Base-by-base conservation (phyloP, 345 rosid genomes). In the Citrus cavaleriei region DNA sequence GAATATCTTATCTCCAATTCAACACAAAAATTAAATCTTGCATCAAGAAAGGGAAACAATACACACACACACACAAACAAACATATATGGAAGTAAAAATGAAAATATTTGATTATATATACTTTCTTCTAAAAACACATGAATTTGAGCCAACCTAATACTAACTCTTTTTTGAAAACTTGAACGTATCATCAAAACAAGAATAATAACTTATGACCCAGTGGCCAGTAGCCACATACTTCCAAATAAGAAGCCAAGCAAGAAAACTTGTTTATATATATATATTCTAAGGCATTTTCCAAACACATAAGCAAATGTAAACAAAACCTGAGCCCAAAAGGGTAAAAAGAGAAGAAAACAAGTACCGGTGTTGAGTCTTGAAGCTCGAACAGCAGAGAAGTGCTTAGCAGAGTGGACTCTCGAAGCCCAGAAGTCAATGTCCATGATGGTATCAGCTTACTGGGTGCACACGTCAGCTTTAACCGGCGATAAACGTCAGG, bases 381-480 rank as follows among this genome's bases (percentile, higher is more conserved):
- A 35, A 74, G 85, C 81, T 25, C 72, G 89, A 66, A 80, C 28
- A 64, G 74, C 72, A 72, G 88, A 81, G 78, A 82, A 30, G 69
- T 82, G 84, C 84, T 84, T 87, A 80, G 83, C 57, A 46, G 88
- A 81, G 82, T 60, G 82, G 46, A 74, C 75, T 73, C 88, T 81
- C 2, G 89, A 83, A 4, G 88, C 57, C 87, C 84, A 85, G 79
- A 77, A 79, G 78, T 84, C 88, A 77, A 85, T 75, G 72, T 85
- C 91, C 93, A 89, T 90, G 80, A 68, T 57, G 72, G 34, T 65
- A 38, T 59, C 62, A 68, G 76, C 37, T 80, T 75, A 8, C 70
- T 58, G 72, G 58, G 42, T 3, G 21, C 21, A 0, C 22, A 4
- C 18, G 77, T 35, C 76, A 37, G 68, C 73, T 57, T 25, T 76